Evolutionary conservation across 2,329 filamentous ascomycete genomes (phyloP), one percentile per base, ranked within the genome.

Genomic region (Huntiella abstrusa): DNA sequence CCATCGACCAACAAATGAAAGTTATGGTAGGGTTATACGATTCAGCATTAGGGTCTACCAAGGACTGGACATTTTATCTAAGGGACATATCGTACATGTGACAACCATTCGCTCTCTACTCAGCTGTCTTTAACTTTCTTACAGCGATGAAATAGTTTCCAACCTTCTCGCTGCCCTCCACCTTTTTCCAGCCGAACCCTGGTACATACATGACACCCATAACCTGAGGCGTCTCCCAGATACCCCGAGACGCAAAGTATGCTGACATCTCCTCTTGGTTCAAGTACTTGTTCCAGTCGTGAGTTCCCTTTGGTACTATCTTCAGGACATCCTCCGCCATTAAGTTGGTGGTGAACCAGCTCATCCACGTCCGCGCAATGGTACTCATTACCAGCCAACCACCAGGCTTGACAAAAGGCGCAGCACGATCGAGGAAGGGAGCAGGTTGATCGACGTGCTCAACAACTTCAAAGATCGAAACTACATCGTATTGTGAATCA

Each of bases 111-210:
- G 22, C 7, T 15, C 13, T 12, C 13, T 22, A 50, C 17, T 17
- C 16, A 11, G 37, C 17, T 33, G 45, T 39, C 4, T 46, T 52
- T 28, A 55, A 57, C 53, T 62, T 64, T 62, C 78, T 74, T 38
- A 94, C 77, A 6, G 75, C 91, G 60, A 95, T 93, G 62, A 98
- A 96, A 64, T 96, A 98, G 61, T 98, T 98, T 7, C 88, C 88
- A 57, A 84, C 75, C 57, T 75, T 76, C 65, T 96, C 88, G 55
- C 85, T 82, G 2, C 84, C 83, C 17, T 64, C 60, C 4, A 95
- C 77, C 59, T 84, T 75, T 63, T 72, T 86, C 91, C 91, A 96
- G 3, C 91, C 91, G 39, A 94, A 48, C 0, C 84, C 86, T 0
- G 91, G 91, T 46, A 96, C 71, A 65, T 94, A 98, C 41, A 94